Evolutionary conservation across 164 flowering plant genomes (phyloP).

Genomic region (Chloranthus sessilifolius): DNA sequence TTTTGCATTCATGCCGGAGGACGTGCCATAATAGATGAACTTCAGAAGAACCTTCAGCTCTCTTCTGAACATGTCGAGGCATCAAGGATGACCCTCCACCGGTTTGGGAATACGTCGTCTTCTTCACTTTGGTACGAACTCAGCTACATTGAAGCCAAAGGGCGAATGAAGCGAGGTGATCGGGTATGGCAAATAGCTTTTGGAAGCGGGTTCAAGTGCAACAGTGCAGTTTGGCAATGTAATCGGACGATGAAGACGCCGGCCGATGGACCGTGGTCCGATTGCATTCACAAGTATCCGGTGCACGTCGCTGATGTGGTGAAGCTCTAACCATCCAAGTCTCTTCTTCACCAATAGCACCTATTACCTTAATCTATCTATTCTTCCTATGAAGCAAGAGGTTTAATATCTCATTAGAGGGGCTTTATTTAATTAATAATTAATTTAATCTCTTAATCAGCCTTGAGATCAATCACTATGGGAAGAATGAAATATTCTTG

Average conservation of each 20-base stretch:
- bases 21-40: constrained; percentile 19
- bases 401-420: too few species aligned
- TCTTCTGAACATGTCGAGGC: constrained; percentile 15
- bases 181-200: constrained; percentile 18
- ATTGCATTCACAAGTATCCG: constrained; percentile 17
- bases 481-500: too few species aligned
- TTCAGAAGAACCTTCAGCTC: constrained; percentile 17
- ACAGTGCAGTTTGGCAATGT: constrained; percentile 20
- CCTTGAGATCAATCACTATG: too few species aligned
- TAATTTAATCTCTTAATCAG: too few species aligned
- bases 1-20: constrained; percentile 23
- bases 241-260: constrained; percentile 7
- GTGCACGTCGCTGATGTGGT: constrained; percentile 13
- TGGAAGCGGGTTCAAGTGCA: constrained; percentile 22
- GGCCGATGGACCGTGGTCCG: constrained; percentile 11
- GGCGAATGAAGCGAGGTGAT: constrained; percentile 18
- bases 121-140: constrained; percentile 17
- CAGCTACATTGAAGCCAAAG: constrained; percentile 16
- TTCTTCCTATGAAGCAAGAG: too few species aligned
- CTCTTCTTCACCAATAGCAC: too few species aligned
- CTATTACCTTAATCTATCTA: too few species aligned
- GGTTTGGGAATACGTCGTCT: constrained; percentile 20
- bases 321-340: constrained; percentile 8
- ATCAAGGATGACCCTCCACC: constrained; percentile 19
- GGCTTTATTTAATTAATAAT: too few species aligned